A percentile compares a stretch with the other conserved stretches of the same genome.
These are phyloP conservation scores for Desmodesmus armatus DNA, from an alignment of 139 green algal species.

Conservation along the genomic window DNA sequence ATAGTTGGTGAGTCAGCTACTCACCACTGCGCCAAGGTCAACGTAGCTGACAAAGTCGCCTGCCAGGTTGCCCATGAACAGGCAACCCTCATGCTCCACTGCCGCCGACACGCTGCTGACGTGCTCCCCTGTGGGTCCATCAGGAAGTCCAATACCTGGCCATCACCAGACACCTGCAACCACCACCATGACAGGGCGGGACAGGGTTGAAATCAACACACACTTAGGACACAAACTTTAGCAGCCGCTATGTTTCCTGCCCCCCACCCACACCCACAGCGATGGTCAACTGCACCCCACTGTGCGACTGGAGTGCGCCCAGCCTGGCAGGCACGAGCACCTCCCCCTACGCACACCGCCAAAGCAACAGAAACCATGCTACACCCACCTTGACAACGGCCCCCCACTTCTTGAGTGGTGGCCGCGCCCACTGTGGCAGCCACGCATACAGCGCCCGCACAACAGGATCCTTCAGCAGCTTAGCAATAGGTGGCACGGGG, in stretches of 20 bases:
- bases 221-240: too few relatives aligned
- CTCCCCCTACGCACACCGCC: neutral
- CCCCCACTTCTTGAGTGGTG: constrained; percentile 51
- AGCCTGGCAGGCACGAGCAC: constrained; percentile 44
- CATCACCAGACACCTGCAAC: constrained; percentile 46
- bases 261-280: too few relatives aligned
- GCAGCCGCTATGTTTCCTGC: too few relatives aligned
- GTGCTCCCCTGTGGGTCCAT: constrained; percentile 53
- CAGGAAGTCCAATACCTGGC: constrained; percentile 51
- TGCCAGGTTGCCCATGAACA: constrained; percentile 68
- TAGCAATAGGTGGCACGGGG: constrained; percentile 45
- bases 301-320: constrained; percentile 4
- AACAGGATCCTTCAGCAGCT: constrained; percentile 32
- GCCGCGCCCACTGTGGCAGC: constrained; percentile 45
- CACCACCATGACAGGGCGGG: too few relatives aligned
- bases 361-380: too few relatives aligned
- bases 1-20: too few relatives aligned
- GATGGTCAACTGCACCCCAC: constrained; percentile 58
- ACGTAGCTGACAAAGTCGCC: constrained; percentile 58
- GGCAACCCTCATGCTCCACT: constrained; percentile 46
- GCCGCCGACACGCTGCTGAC: constrained; percentile 52
- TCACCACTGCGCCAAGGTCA: constrained; percentile 14
- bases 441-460: constrained; percentile 47
- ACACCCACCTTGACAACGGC: constrained; percentile 49
- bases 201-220: too few relatives aligned